phyloP scores from a whole-genome alignment of 345 rosid species.

The Ailanthus altissimus region DNA sequence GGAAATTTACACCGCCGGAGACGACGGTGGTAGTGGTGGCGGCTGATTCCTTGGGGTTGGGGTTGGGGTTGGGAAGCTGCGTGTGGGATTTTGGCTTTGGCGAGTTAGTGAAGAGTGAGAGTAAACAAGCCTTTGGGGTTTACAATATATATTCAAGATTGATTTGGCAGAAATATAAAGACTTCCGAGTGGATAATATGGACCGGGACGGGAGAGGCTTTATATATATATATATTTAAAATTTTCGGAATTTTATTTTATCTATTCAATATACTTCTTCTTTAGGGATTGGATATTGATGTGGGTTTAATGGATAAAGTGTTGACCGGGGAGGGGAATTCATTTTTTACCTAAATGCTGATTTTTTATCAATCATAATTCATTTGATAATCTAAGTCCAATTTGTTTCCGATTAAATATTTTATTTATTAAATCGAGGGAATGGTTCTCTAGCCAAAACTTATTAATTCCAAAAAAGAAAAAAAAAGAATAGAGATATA shows the following conservation, averaged over 20 bases:
- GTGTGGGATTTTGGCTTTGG: conserved; percentile 2
- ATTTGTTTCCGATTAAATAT: too few species aligned
- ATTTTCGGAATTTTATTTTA: background rate
- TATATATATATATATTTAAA: too few species aligned
- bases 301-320: background rate
- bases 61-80: conserved; percentile 4
- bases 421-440: too few species aligned
- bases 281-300: background rate
- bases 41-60: background rate
- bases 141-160: too few species aligned
- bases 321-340: background rate
- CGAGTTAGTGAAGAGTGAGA: background rate
- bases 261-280: background rate
- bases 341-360: too few species aligned
- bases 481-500: too few species aligned
- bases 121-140: background rate
- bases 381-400: too few species aligned
- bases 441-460: too few species aligned
- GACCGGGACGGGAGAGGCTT: too few species aligned
- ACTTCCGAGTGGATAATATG: too few species aligned
- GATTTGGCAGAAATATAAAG: background rate
- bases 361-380: too few species aligned
- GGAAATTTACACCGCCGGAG: conserved; percentile 20
- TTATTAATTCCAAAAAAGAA: too few species aligned
- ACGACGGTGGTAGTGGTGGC: conserved; percentile 14